These are phyloP conservation scores for Boletus tomentosulus DNA, from an alignment of 768 basidiomycete species.

Conservation along the genomic window DNA sequence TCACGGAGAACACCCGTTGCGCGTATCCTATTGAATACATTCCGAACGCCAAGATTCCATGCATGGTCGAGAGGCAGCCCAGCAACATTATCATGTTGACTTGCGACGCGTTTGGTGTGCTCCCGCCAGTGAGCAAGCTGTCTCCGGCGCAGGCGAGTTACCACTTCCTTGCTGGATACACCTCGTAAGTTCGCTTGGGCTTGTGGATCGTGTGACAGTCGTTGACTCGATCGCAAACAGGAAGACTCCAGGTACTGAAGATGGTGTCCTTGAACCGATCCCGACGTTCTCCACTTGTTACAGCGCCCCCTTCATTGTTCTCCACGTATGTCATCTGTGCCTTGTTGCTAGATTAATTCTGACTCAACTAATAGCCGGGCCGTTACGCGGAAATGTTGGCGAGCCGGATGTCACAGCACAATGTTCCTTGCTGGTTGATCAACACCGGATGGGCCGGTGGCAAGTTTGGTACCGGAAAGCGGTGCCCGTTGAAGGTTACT, in stretches of 20 bases:
- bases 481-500: slow-evolving; percentile 95
- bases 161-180: slow-evolving; percentile 97
- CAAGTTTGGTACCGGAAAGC: slow-evolving; percentile 88
- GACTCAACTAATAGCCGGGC: slow-evolving; percentile 52
- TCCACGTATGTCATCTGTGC: slow-evolving; percentile 52
- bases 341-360: slow-evolving; percentile 1
- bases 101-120: slow-evolving; percentile 97
- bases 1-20: slow-evolving; percentile 99
- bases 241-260: slow-evolving; percentile 99
- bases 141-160: slow-evolving; percentile 95
- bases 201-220: neutral
- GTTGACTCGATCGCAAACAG: slow-evolving; percentile 34
- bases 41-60: slow-evolving; percentile 92
- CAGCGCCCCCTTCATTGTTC: slow-evolving; percentile 98
- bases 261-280: slow-evolving; percentile 95
- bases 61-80: slow-evolving; percentile 81
- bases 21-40: slow-evolving; percentile 99
- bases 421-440: slow-evolving; percentile 96
- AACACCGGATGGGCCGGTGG: slow-evolving; percentile 98
- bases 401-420: slow-evolving; percentile 83
- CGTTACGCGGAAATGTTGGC: slow-evolving; percentile 98
- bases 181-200: slow-evolving; percentile 53
- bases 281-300: slow-evolving; percentile 99
- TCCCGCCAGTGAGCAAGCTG: slow-evolving; percentile 92
- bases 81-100: slow-evolving; percentile 96